Conservation (phyloP, 352 stramenopile species). For the Globisporangium paroecandrum region DNA sequence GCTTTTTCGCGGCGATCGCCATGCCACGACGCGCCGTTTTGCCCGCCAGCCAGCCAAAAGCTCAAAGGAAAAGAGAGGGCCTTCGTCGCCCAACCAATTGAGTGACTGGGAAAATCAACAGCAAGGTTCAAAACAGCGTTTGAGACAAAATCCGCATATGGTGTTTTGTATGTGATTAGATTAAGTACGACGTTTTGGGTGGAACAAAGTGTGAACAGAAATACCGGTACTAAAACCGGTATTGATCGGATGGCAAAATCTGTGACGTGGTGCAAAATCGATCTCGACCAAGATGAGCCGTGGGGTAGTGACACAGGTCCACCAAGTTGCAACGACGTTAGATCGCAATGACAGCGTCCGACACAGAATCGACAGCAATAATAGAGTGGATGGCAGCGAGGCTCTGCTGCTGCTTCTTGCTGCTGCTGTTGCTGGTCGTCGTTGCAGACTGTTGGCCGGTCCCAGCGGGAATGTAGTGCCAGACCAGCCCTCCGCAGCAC, state of each 20-base stretch:
- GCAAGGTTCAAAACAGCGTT: background rate
- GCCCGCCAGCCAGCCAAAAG: background rate
- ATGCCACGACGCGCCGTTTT: background rate
- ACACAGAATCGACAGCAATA: too few species aligned
- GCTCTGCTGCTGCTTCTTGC: too few species aligned
- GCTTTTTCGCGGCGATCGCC: background rate
- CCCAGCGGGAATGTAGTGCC: too few species aligned
- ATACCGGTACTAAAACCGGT: background rate
- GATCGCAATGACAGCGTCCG: too few species aligned
- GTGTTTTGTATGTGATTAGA: background rate
- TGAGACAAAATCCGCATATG: background rate
- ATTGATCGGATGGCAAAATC: background rate
- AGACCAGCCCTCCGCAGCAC: too few species aligned
- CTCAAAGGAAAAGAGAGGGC: background rate
- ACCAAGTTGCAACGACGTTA: too few species aligned
- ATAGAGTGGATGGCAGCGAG: too few species aligned
- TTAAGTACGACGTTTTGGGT: background rate
- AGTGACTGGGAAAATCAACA: background rate
- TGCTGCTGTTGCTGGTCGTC: too few species aligned
- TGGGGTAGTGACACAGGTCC: too few species aligned
- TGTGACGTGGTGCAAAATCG: too few species aligned
- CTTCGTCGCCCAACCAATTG: background rate
- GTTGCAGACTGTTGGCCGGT: too few species aligned
- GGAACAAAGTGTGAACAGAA: background rate
- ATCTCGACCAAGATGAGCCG: too few species aligned